phyloP scores from a whole-genome alignment of 345 rosid species.

The Atalantia buxifolia region DNA sequence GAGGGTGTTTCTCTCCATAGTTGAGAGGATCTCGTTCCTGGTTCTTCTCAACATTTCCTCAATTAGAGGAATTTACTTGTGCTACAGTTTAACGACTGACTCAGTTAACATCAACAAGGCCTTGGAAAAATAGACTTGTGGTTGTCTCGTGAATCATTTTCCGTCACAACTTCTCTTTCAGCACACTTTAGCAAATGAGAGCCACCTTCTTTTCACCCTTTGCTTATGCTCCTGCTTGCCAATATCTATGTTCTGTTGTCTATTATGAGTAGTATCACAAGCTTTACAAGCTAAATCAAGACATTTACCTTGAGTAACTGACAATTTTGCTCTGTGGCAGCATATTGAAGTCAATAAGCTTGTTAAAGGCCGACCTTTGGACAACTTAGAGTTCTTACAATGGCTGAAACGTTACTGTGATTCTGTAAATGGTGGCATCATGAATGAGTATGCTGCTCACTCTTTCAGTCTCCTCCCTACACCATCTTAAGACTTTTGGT shows the following conservation, averaged over 20 bases:
- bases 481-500: background rate
- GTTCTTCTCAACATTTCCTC: background rate
- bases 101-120: background rate
- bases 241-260: background rate
- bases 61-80: background rate
- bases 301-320: background rate
- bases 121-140: background rate
- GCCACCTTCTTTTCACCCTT: background rate
- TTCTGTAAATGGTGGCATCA: constrained; percentile 91
- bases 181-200: background rate
- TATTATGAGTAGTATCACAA: background rate
- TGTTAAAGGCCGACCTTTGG: constrained; percentile 88
- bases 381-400: constrained; percentile 96
- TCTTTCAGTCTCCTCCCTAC: background rate
- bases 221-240: background rate
- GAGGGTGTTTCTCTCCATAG: background rate
- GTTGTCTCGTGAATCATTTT: background rate
- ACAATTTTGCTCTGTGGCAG: constrained; percentile 34
- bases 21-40: background rate
- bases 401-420: constrained; percentile 97
- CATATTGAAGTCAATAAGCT: constrained; percentile 91
- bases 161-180: background rate
- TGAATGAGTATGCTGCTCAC: constrained; percentile 67
- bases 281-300: background rate
- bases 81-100: background rate